These are phyloP conservation scores for Vitis riparia DNA, from an alignment of 164 flowering plant genomes.

Conservation along the genomic window DNA sequence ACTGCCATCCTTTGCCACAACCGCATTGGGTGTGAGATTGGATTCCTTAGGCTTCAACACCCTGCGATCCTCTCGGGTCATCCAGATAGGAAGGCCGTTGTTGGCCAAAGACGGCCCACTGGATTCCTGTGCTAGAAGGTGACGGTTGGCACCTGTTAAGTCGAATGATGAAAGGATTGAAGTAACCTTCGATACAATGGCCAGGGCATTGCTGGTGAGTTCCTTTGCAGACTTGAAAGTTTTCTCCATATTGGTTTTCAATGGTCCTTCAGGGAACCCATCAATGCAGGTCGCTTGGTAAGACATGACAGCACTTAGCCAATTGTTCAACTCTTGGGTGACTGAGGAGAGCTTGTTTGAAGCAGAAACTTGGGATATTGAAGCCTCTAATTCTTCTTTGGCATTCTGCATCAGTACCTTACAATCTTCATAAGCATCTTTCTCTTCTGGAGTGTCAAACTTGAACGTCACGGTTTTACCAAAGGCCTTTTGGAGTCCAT, in stretches of 20 bases:
- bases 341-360: constrained; percentile 12
- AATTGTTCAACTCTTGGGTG: constrained; percentile 48
- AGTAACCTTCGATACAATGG: constrained; percentile 22
- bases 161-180: constrained; percentile 22
- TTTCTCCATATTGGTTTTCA: constrained; percentile 40
- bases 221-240: constrained; percentile 34
- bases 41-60: constrained; percentile 21
- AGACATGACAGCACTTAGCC: constrained; percentile 84
- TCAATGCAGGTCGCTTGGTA: constrained; percentile 78
- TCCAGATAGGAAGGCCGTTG: constrained; percentile 49
- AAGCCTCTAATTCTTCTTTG: constrained; percentile 40
- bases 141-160: constrained; percentile 15
- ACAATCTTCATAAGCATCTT: constrained; percentile 67
- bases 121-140: constrained; percentile 13
- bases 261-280: constrained; percentile 56
- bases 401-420: constrained; percentile 47
- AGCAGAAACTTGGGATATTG: constrained; percentile 24
- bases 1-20: constrained; percentile 83
- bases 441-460: constrained; percentile 36
- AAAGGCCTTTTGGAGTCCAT: constrained; percentile 41
- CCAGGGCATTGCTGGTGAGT: constrained; percentile 67
- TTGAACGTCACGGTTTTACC: constrained; percentile 20
- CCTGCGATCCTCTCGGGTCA: constrained; percentile 44
- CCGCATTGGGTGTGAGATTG: constrained; percentile 46
- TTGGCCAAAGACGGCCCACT: constrained; percentile 1